Evolutionary conservation across 306 rosid genomes (phyloP), one percentile per base, ranked within the genome.

Genomic region (Ziziphus jujuba): DNA sequence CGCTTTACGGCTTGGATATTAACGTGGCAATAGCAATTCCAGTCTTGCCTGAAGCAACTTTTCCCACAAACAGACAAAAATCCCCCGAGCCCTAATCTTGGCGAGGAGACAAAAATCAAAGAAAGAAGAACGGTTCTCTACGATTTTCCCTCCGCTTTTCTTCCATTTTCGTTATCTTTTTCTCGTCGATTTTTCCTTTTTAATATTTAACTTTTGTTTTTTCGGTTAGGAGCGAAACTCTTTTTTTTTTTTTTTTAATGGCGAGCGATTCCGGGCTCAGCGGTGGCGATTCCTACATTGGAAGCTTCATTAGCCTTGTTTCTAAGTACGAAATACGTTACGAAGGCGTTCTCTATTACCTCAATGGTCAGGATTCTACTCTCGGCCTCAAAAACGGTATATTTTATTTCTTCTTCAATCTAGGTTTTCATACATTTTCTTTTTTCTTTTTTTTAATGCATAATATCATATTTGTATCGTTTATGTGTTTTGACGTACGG

Each of bases 251-350:
- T 2, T 11, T 44, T 22, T 17, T 50, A 5, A 85, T 85, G 87
- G 89, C 89, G 80, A 59, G 61, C 34, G 87, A 79, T 53, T 68
- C 79, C 0, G 74, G 45, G 24, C 13, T 58, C 0, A 61, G 19
- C 53, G 72, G 76, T n/a, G 79, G 16, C 8, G 87, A 83, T 17
- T 74, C 89, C 9, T 83, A 65, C 76, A 77, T 90, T 45, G 95
- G 95, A 15, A 67, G 84, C 74, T 81, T 75, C 79, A 81, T 90
- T 48, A 87, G 75, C 79, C 75, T 90, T 64, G 76, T 83, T 77
- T 83, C 96, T 67, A 87, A 76, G 80, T 77, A 40, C 75, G 96
- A 90, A 59, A 79, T 90, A 72, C 87, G 95, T 51, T 87, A 90
- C 82, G 96, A 90, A 61, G 96, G 96, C 24, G 61, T 83, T 56